Conservation (phyloP, 139 green algal species). For the Auxenochlorella pyrenoidosa region DNA sequence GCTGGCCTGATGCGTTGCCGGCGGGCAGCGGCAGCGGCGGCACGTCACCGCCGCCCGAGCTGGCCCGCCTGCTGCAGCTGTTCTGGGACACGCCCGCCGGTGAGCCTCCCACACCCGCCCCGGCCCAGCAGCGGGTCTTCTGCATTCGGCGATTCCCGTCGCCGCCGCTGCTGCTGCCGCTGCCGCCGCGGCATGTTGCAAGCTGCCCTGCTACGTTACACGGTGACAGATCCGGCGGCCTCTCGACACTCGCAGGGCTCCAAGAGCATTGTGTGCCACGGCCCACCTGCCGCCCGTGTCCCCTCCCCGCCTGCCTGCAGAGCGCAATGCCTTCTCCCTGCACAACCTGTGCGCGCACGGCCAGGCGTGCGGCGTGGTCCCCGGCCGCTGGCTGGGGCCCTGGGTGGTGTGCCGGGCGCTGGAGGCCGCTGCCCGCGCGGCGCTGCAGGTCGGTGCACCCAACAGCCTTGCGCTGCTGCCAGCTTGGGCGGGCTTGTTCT, state of each 20-base stretch:
- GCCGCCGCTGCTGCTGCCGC: background rate
- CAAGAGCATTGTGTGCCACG: background rate
- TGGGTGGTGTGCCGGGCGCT: constrained; percentile 85
- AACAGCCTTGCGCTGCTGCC: background rate
- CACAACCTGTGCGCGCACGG: constrained; percentile 83
- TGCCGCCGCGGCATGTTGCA: background rate
- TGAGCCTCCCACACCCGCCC: background rate
- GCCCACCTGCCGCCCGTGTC: too few species aligned
- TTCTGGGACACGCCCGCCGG: constrained; percentile 63
- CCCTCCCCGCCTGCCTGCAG: background rate
- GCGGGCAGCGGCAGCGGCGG: background rate
- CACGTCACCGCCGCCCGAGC: constrained; percentile 15
- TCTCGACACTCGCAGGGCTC: too few species aligned
- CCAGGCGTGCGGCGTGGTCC: constrained; percentile 66
- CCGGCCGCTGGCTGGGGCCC: constrained; percentile 90
- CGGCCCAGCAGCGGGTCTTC: background rate
- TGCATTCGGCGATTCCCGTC: background rate
- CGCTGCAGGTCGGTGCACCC: background rate
- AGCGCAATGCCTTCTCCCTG: constrained; percentile 72
- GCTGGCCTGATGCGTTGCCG: constrained; percentile 14
- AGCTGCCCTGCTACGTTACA: too few species aligned
- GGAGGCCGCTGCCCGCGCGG: constrained; percentile 46
- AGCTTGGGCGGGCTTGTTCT: too few species aligned
- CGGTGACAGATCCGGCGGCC: too few species aligned
- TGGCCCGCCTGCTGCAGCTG: constrained; percentile 58